A percentile compares a stretch with the other conserved stretches of the same genome.
These are phyloP conservation scores for Sclerotinia subarctica DNA, from an alignment of 2,329 filamentous ascomycete genomes.

Conservation along the genomic window DNA sequence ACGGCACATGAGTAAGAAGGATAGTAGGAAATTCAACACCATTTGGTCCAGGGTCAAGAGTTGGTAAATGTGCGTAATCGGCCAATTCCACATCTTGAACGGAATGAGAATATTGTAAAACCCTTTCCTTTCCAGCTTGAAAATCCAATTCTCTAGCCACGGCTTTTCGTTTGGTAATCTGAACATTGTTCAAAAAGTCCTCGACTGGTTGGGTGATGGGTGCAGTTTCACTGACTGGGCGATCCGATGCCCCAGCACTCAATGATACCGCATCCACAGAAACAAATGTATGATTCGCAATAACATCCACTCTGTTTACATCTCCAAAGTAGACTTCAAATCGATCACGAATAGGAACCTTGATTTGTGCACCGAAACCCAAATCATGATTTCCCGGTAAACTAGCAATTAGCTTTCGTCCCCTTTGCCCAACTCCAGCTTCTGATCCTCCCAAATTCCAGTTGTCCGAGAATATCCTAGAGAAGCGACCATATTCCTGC, in stretches of 20 bases:
- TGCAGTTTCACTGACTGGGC: slow-evolving; percentile 43
- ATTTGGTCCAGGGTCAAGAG: slow-evolving; percentile 44
- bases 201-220: slow-evolving; percentile 74
- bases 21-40: slow-evolving; percentile 74
- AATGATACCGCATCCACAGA: slow-evolving; percentile 86
- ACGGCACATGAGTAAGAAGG: slow-evolving; percentile 84
- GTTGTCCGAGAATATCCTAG: slow-evolving; percentile 74
- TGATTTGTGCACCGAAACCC: slow-evolving; percentile 83
- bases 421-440: slow-evolving; percentile 57
- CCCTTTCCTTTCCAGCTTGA: slow-evolving; percentile 56
- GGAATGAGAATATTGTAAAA: slow-evolving; percentile 54
- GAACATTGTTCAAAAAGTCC: slow-evolving; percentile 69
- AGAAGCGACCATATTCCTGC: slow-evolving; percentile 80
- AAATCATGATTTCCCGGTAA: slow-evolving; percentile 94
- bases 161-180: slow-evolving; percentile 62
- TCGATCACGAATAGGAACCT: slow-evolving; percentile 72
- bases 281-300: slow-evolving; percentile 94
- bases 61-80: slow-evolving; percentile 41
- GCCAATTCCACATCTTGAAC: slow-evolving; percentile 51
- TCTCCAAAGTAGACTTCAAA: slow-evolving; percentile 90
- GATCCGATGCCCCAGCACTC: slow-evolving; percentile 61
- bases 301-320: slow-evolving; percentile 82
- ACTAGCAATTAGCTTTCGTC: slow-evolving; percentile 76
- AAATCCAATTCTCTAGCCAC: slow-evolving; percentile 66
- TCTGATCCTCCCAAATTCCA: slow-evolving; percentile 58